Base-by-base conservation (phyloP, 257 asterid genomes). In the Hygrophila difformis region DNA sequence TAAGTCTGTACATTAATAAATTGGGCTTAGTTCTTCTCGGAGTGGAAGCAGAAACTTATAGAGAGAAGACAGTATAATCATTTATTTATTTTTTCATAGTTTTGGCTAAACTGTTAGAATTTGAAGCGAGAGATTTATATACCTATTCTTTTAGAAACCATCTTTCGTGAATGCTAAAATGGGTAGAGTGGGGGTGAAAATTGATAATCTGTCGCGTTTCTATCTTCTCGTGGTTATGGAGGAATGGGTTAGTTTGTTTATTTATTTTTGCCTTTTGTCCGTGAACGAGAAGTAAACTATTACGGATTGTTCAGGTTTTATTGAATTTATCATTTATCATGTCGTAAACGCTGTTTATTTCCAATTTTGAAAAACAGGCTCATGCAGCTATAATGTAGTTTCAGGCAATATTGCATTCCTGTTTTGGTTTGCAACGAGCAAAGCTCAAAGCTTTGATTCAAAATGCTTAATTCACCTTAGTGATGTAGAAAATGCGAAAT, bases 51-150 rank as follows among this genome's bases (percentile, higher is more conserved):
- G 35, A 15, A 12, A 40, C 16, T 34, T 18, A 5, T 29, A 23
- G 42, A 43, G 31, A 37, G 2, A 15, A 21, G 23, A 12, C 20
- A 38, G 6, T 56, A 16, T 39, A 19, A 24, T 36, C 23, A 0
- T 22, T 36, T 42, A 2, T 21, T 6, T 12, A n/a, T n/a, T n/a
- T n/a, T 33, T 5, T 33, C 10, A 33, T 33, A 5, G 1, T 10
- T 33, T 10, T 41, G 37, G 53, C 39, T 42, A 4, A 24, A 18
- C 10, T 8, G 47, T 46, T 41, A 49, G 57, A 36, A 50, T 31
- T 36, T 54, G 15, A 7, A 34, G 26, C 5, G 29, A 16, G 26
- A 34, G 18, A 13, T 36, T 8, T 43, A 20, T 2, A n/a, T n/a
- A n/a, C n/a, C n/a, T n/a, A n/a, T n/a, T n/a, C n/a, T n/a, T n/a